These are phyloP conservation scores for Tagetes patula DNA, from an alignment of 129 eudicot species.

Conservation along the genomic window DNA sequence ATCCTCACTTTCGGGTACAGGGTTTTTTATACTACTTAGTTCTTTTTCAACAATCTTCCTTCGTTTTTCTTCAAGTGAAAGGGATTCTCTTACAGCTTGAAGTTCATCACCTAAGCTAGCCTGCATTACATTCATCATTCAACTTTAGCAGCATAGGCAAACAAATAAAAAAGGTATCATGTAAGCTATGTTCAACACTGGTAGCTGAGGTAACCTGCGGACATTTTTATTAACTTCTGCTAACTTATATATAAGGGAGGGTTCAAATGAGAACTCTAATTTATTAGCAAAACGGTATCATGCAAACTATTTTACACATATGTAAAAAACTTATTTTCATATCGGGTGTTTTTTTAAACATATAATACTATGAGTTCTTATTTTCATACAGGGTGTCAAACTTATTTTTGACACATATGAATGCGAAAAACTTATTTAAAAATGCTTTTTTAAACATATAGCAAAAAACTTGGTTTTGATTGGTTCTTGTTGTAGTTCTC, in stretches of 20 bases:
- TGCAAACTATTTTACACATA: too few species aligned
- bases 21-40: constrained; percentile 49
- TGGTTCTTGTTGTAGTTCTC: too few species aligned
- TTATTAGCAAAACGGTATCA: too few species aligned
- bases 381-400: too few species aligned
- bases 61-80: constrained; percentile 66
- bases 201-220: neutral
- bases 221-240: neutral
- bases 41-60: constrained; percentile 73
- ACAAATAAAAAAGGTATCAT: constrained; percentile 7
- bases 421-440: too few species aligned
- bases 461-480: too few species aligned
- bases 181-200: neutral
- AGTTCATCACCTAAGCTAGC: constrained; percentile 52
- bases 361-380: too few species aligned
- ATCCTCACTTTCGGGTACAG: constrained; percentile 73
- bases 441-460: too few species aligned
- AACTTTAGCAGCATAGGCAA: neutral
- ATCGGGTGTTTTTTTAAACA: too few species aligned
- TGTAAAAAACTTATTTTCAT: too few species aligned
- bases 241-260: neutral
- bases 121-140: constrained; percentile 36
- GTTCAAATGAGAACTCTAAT: too few species aligned
- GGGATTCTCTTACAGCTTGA: constrained; percentile 50
- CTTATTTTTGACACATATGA: too few species aligned